Base-by-base conservation (phyloP, 768 basidiomycete genomes). In the Cyclocybe cylindracea region DNA sequence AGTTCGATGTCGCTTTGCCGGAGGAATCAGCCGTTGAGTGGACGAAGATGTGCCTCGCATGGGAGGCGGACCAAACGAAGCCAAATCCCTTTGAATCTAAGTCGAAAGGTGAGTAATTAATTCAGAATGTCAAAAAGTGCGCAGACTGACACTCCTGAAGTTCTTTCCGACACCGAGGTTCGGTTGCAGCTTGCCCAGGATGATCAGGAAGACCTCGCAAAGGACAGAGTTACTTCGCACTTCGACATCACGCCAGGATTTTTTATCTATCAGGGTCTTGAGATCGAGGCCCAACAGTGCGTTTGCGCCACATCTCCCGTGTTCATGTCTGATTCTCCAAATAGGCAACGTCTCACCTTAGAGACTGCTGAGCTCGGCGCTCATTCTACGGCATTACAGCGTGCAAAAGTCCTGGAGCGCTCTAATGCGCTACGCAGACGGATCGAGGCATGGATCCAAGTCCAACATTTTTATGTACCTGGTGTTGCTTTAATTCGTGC, bases 51-150 rank as follows among this genome's bases (percentile, higher is more conserved):
- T 46, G 64, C 1, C 37, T 53, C n/a, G 46, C 43, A 5, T 70
- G 65, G 66, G 67, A 70, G 39, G 46, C 32, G 1, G 59, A 66
- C 24, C 39, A 39, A 16, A 38, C 38, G 6, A 49, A 50, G 2
- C 48, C 55, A 9, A 70, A 70, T 53, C 68, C 68, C 2, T 68
- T 54, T 45, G 47, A 50, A 14, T 33, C 46, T 19, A 44, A 36
- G 9, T 35, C n/a, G 53, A 45, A 43, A 44, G 55, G 24, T 5
- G 24, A 24, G 24, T 24, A 24, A 24, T 16, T 16, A 16, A 16
- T 16, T 16, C 16, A 16, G 16, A 16, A 16, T 16, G 16, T 16
- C 16, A 16, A 16, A 16, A 16, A 16, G 16, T 16, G 16, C 16
- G 16, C 16, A 16, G 16, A 16, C 33, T 38, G 42, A 39, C 13